Evolutionary conservation across 352 stramenopile genomes (phyloP).

Genomic region (Pythium aphanidermatum): DNA sequence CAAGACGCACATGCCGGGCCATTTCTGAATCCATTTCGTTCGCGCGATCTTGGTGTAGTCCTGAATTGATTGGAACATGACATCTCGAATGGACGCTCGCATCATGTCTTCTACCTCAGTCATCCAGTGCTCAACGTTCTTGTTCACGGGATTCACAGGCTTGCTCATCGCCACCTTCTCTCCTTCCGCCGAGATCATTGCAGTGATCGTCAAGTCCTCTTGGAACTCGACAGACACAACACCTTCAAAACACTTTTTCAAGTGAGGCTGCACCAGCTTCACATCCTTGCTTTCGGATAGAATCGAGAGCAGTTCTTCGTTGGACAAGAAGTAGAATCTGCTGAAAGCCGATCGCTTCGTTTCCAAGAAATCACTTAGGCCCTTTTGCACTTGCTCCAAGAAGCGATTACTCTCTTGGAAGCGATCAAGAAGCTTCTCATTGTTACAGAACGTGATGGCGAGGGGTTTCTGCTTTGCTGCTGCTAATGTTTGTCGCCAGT

Average conservation of each 20-base stretch:
- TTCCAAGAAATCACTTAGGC: slow-evolving; percentile 93
- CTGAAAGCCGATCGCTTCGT: slow-evolving; percentile 91
- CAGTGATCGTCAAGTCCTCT: slow-evolving; percentile 86
- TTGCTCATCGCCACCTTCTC: slow-evolving; percentile 85
- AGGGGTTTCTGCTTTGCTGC: slow-evolving; percentile 79
- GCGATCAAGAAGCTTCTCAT: slow-evolving; percentile 87
- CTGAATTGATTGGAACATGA: slow-evolving; percentile 89
- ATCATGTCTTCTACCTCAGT: slow-evolving; percentile 92
- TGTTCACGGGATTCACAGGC: slow-evolving; percentile 88
- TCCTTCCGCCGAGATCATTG: slow-evolving; percentile 89
- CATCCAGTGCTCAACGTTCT: slow-evolving; percentile 97
- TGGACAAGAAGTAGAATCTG: slow-evolving; percentile 95
- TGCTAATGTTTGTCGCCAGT: slow-evolving; percentile 89
- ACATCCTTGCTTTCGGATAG: slow-evolving; percentile 95
- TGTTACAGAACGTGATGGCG: slow-evolving; percentile 91
- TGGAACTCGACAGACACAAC: slow-evolving; percentile 92
- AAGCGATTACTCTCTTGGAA: slow-evolving; percentile 93
- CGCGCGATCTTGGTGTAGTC: slow-evolving; percentile 88
- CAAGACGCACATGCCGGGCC: slow-evolving; percentile 91
- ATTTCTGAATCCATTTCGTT: slow-evolving; percentile 95
- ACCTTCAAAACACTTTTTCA: slow-evolving; percentile 96
- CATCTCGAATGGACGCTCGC: slow-evolving; percentile 86
- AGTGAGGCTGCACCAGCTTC: slow-evolving; percentile 90
- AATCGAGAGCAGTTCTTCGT: slow-evolving; percentile 94
- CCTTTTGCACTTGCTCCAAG: slow-evolving; percentile 94